Evolutionary conservation across 495 filamentous ascomycete genomes (phyloP).

Genomic region (Penicillium flavigenum): DNA sequence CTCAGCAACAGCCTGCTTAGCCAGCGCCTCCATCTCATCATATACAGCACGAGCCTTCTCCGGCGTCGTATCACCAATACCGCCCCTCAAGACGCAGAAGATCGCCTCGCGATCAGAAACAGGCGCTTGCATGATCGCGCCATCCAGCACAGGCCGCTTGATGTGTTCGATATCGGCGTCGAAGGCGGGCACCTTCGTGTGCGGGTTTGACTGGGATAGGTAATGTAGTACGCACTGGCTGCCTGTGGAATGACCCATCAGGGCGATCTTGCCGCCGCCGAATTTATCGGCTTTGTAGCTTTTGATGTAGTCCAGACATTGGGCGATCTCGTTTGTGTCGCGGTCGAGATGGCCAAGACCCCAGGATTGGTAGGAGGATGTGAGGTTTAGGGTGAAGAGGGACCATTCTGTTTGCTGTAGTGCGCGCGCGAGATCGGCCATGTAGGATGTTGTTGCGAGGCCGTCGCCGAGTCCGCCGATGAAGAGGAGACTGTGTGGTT

Average conservation of each 20-base stretch:
- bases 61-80: slow-evolving; percentile 23
- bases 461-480: slow-evolving; percentile 81
- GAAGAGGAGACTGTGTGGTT: slow-evolving; percentile 71
- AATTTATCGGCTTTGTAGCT: slow-evolving; percentile 39
- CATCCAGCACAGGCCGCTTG: slow-evolving; percentile 55
- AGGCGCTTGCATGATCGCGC: slow-evolving; percentile 72
- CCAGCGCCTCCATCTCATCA: slow-evolving; percentile 27
- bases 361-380: slow-evolving; percentile 68
- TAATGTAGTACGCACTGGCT: slow-evolving; percentile 84
- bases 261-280: slow-evolving; percentile 58
- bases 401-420: slow-evolving; percentile 61
- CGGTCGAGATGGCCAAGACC: slow-evolving; percentile 64
- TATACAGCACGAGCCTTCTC: slow-evolving; percentile 26
- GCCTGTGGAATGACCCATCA: slow-evolving; percentile 84
- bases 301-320: slow-evolving; percentile 69
- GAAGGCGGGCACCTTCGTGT: slow-evolving; percentile 30
- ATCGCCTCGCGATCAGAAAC: slow-evolving; percentile 72
- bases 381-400: slow-evolving; percentile 61
- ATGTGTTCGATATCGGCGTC: slow-evolving; percentile 34
- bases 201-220: slow-evolving; percentile 41
- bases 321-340: slow-evolving; percentile 73
- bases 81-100: slow-evolving; percentile 27
- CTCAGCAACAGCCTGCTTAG: slow-evolving; percentile 26
- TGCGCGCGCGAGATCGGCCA: slow-evolving; percentile 47
- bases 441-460: slow-evolving; percentile 65